Percentiles rank a stretch among this genome's conserved stretches.
Conservation (phyloP, 83 land plant species). For the Thuja plicata region DNA sequence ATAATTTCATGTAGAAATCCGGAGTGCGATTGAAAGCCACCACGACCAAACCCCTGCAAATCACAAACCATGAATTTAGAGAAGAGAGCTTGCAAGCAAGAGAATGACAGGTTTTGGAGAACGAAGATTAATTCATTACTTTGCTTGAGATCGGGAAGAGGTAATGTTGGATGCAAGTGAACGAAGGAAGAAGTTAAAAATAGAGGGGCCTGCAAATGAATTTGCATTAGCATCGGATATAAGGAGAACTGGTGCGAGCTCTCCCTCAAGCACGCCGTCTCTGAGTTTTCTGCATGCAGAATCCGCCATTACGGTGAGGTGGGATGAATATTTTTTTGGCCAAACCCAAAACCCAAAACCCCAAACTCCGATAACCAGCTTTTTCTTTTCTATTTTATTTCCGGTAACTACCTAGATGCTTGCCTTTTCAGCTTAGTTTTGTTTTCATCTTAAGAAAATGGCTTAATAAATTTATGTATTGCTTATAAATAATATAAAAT, state of each 20-base stretch:
- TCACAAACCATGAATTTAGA: background rate
- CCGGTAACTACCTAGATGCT: too few relatives aligned
- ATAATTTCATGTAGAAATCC: conserved; percentile 43
- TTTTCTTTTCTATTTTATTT: too few relatives aligned
- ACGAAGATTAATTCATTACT: conserved; percentile 20
- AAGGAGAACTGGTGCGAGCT: conserved; percentile 74
- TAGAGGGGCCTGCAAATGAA: conserved; percentile 33
- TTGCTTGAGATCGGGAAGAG: conserved; percentile 60
- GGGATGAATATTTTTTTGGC: background rate
- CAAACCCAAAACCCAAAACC: background rate
- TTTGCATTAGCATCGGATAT: conserved; percentile 45
- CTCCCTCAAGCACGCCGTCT: conserved; percentile 71
- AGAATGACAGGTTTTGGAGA: background rate
- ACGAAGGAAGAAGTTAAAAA: conserved; percentile 50
- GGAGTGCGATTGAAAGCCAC: conserved; percentile 71
- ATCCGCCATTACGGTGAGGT: conserved; percentile 48
- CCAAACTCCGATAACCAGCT: too few relatives aligned
- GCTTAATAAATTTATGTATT: too few relatives aligned
- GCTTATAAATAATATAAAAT: too few relatives aligned
- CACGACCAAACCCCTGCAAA: conserved; percentile 60
- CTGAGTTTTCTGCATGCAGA: conserved; percentile 51
- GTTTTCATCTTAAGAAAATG: too few relatives aligned
- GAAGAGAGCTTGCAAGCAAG: background rate
- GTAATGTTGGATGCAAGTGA: conserved; percentile 45
- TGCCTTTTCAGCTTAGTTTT: too few relatives aligned